Percentiles rank a stretch among this genome's conserved stretches.
These are phyloP conservation scores for Pleurozium schreberi DNA, from an alignment of 225 moss, liverwort and hornwort species.

Conservation along the genomic window DNA sequence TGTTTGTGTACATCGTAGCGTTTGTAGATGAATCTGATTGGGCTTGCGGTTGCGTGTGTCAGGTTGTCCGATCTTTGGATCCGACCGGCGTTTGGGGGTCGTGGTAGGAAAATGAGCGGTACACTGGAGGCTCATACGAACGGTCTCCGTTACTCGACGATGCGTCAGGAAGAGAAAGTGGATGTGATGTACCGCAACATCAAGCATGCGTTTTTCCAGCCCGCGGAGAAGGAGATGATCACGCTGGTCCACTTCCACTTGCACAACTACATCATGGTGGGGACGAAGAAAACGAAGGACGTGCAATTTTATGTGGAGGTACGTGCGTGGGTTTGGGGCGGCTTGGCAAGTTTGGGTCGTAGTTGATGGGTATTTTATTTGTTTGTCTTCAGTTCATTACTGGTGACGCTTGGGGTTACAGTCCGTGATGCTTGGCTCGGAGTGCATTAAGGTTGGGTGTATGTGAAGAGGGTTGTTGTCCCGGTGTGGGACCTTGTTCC, in stretches of 20 bases:
- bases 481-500: background rate
- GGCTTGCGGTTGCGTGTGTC: background rate
- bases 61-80: conserved; percentile 95
- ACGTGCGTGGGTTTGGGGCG: background rate
- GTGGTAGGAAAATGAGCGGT: conserved; percentile 93
- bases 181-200: conserved; percentile 97
- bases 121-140: conserved; percentile 90
- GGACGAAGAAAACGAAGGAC: conserved; percentile 98
- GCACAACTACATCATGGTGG: conserved; percentile 97
- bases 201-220: conserved; percentile 98
- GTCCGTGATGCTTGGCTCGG: background rate
- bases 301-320: conserved; percentile 97
- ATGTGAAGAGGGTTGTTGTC: no score
- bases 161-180: conserved; percentile 93
- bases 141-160: conserved; percentile 92
- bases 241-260: conserved; percentile 93
- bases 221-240: conserved; percentile 99
- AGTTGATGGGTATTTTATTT: background rate
- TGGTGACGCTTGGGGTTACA: background rate
- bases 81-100: conserved; percentile 88
- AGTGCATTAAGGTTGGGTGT: background rate
- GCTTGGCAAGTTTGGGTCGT: background rate
- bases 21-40: background rate
- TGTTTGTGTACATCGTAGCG: no score
- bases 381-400: background rate